Conservation (phyloP, 2,329 filamentous ascomycete species). For the Apiospora hydei region DNA sequence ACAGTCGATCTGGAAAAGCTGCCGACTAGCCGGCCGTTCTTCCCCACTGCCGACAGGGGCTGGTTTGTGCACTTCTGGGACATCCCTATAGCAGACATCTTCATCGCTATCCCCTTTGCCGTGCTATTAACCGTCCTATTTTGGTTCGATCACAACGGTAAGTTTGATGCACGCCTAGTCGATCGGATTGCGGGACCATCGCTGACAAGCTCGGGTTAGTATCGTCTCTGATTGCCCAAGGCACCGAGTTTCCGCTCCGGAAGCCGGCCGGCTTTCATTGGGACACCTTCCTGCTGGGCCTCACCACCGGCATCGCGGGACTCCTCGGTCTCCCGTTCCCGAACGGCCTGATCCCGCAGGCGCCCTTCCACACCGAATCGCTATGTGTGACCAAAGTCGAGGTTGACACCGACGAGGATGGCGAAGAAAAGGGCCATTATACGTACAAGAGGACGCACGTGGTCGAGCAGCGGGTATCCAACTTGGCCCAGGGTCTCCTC, state of each 20-base stretch:
- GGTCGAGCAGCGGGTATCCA: constrained; percentile 81
- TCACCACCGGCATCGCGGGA: constrained; percentile 79
- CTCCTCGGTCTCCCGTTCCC: constrained; percentile 81
- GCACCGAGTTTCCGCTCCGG: constrained; percentile 80
- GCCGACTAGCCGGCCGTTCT: constrained; percentile 80
- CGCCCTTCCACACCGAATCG: constrained; percentile 81
- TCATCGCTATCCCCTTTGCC: constrained; percentile 87
- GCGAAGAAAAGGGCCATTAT: constrained; percentile 63
- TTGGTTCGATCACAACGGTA: constrained; percentile 89
- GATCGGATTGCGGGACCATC: neutral
- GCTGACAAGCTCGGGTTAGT: constrained; percentile 54
- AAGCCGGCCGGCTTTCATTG: constrained; percentile 88
- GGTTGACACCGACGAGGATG: constrained; percentile 49
- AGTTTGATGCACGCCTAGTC: constrained; percentile 28
- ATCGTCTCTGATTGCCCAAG: constrained; percentile 82
- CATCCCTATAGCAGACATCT: constrained; percentile 74
- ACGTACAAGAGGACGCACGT: constrained; percentile 64
- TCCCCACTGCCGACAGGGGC: constrained; percentile 73
- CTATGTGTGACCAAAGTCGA: constrained; percentile 74
- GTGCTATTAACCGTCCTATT: constrained; percentile 84
- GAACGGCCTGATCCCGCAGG: constrained; percentile 84
- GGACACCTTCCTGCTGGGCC: constrained; percentile 82
- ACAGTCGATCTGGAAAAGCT: constrained; percentile 72
- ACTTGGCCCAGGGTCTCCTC: constrained; percentile 78
- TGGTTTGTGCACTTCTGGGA: constrained; percentile 90